Evolutionary conservation across 495 filamentous ascomycete species (phyloP), one percentile per base, ranked within the genome.

Genomic region (Neurospora pannonica): DNA sequence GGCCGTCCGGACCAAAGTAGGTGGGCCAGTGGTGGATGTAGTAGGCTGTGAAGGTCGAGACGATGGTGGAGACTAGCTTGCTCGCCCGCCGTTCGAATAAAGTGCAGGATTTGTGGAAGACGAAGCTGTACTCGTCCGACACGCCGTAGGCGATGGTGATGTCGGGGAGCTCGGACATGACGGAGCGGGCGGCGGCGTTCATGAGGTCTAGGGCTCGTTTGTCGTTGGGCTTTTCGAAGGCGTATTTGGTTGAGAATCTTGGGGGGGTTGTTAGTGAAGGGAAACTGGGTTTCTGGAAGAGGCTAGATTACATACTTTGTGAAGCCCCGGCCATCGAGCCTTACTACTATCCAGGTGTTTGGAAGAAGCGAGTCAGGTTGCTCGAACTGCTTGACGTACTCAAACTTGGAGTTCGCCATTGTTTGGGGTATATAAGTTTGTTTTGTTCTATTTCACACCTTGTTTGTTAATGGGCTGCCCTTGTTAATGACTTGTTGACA

Each of bases 41-140:
- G 81, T 95, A 91, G 6, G 93, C 91, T n/a, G 95, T 97, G 76
- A 99, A 99, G 0, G 92, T 94, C 2, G 94, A 97, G 5, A 94
- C 92, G 40, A 98, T 88, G 0, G 95, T 98, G 0, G 94, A 94
- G 3, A 94, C 89, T 11, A 99, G 86, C 83, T 99, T 99, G 75
- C 93, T 93, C 74, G 88, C 89, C 13, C 96, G 90, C 67, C 96
- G 88, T 78, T 98, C 95, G 73, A 98, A 99, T 6, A 99, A 87
- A 54, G 87, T 84, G 76, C 90, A 93, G 5, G 86, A 87, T 74
- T 93, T 94, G 78, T 94, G 91, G 69, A 98, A 93, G 38, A 98
- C 89, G 79, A 99, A 99, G 78, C 94, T 96, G 79, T 89, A 98
- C 80, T 99, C 96, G 79, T 99, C 96, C 78, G 94, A 97, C 71